Conservation (phyloP, 2,329 filamentous ascomycete species). For the Pyricularia pennisetigena region DNA sequence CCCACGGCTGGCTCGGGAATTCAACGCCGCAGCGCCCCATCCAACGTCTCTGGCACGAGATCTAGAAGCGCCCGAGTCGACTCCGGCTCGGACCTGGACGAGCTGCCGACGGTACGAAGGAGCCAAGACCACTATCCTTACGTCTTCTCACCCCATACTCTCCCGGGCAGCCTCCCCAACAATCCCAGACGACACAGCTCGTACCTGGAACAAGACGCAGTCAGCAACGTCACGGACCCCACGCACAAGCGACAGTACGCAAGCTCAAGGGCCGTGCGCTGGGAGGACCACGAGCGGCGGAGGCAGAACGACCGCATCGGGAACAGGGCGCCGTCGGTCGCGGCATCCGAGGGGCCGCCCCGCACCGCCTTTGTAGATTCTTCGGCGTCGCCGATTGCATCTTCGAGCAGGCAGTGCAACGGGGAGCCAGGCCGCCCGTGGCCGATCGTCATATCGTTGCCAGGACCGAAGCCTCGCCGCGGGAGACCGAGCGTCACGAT, state of each 20-base stretch:
- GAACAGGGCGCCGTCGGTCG: background rate
- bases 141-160: fast-evolving
- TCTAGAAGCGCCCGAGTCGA: background rate
- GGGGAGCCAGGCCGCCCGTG: too few species aligned
- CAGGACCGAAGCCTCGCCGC: too few species aligned
- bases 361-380: background rate
- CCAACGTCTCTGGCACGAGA: background rate
- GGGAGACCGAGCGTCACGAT: too few species aligned
- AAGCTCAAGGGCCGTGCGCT: background rate
- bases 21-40: background rate
- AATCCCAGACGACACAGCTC: background rate
- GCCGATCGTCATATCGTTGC: too few species aligned
- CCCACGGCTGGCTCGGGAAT: too few species aligned
- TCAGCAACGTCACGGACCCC: background rate
- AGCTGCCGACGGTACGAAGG: too few species aligned
- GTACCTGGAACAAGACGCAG: background rate
- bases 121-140: background rate
- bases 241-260: background rate
- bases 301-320: background rate
- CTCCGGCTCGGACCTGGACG: background rate
- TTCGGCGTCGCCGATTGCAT: too few species aligned
- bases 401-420: too few species aligned
- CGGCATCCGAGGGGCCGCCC: background rate
- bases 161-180: too few species aligned
- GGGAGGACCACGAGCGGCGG: background rate